Conservation (phyloP, 768 basidiomycete genomes). For the Russula sp. region DNA sequence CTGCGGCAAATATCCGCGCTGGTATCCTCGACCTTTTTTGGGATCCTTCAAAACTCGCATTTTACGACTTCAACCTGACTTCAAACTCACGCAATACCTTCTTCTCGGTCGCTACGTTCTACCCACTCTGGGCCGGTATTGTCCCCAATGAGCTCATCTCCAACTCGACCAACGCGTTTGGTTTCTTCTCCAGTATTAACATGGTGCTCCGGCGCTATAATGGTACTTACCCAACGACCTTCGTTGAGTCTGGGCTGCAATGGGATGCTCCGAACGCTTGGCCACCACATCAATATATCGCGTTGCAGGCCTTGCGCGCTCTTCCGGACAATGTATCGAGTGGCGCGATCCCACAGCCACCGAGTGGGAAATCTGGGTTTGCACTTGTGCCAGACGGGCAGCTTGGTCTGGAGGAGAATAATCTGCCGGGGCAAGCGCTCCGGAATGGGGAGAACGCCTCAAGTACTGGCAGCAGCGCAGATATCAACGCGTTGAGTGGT, state of each 20-base stretch:
- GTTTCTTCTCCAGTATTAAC: constrained; percentile 68
- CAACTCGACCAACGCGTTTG: constrained; percentile 55
- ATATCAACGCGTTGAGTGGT: constrained; percentile 50
- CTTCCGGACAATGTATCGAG: constrained; percentile 68
- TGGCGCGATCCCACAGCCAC: constrained; percentile 46
- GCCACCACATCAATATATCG: constrained; percentile 83
- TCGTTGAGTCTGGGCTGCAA: constrained; percentile 72
- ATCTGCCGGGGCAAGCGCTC: constrained; percentile 64
- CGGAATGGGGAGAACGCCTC: constrained; percentile 43
- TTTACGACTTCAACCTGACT: constrained; percentile 85
- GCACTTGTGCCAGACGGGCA: constrained; percentile 73
- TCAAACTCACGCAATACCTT: constrained; percentile 56
- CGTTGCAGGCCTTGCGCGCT: constrained; percentile 66
- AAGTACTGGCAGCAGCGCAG: constrained; percentile 47
- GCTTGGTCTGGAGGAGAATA: constrained; percentile 62
- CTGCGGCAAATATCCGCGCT: constrained; percentile 51
- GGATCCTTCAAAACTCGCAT: constrained; percentile 76
- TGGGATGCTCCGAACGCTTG: constrained; percentile 91
- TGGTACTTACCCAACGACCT: constrained; percentile 78
- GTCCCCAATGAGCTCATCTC: constrained; percentile 63
- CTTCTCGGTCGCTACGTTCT: constrained; percentile 74
- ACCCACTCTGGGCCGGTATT: constrained; percentile 85
- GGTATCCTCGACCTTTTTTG: constrained; percentile 85
- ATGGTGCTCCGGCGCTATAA: constrained; percentile 81
- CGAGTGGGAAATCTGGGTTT: constrained; percentile 52